phyloP scores from a whole-genome alignment of 2,329 filamentous ascomycete genomes.

The Fusarium duplospermum region DNA sequence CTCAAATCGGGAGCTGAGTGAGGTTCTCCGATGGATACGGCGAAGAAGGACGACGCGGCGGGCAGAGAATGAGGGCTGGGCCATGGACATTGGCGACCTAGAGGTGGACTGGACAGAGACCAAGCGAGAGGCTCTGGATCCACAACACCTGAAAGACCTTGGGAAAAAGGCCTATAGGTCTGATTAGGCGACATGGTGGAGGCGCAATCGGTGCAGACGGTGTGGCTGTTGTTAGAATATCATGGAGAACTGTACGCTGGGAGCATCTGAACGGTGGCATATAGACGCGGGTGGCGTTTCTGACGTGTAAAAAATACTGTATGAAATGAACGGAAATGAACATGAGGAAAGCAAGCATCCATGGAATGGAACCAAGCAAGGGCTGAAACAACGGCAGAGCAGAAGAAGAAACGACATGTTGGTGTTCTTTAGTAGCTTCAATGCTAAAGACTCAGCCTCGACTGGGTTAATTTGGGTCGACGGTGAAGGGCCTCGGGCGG shows the following conservation, averaged over 20 bases:
- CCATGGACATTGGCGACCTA: slow-evolving; percentile 11
- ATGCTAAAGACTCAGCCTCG: slow-evolving; percentile 16
- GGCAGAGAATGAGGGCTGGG: slow-evolving; percentile 11
- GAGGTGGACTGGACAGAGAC: slow-evolving; percentile 3
- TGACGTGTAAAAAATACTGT: slow-evolving; percentile 19
- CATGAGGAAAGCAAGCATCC: background rate
- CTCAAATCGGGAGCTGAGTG: slow-evolving; percentile 40
- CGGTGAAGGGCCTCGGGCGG: slow-evolving; percentile 18
- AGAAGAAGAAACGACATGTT: slow-evolving; percentile 19
- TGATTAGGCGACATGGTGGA: slow-evolving; percentile 1
- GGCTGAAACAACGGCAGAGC: slow-evolving; percentile 1
- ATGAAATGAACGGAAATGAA: slow-evolving; percentile 14
- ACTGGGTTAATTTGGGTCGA: slow-evolving; percentile 11
- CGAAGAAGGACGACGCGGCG: slow-evolving; percentile 9
- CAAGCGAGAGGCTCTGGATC: slow-evolving; percentile 5
- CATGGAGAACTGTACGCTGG: slow-evolving; percentile 7
- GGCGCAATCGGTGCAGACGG: background rate
- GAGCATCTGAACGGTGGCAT: slow-evolving; percentile 18
- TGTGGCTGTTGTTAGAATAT: slow-evolving; percentile 5
- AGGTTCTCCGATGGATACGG: slow-evolving; percentile 40
- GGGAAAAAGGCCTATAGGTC: slow-evolving; percentile 5
- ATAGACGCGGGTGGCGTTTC: slow-evolving; percentile 37
- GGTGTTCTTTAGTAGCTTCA: slow-evolving; percentile 24
- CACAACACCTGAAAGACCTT: slow-evolving; percentile 2
- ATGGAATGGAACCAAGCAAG: background rate